Evolutionary conservation across 169 alveolate genomes (phyloP), one percentile per base, ranked within the genome.

Genomic region (Plasmodium berghei): DNA sequence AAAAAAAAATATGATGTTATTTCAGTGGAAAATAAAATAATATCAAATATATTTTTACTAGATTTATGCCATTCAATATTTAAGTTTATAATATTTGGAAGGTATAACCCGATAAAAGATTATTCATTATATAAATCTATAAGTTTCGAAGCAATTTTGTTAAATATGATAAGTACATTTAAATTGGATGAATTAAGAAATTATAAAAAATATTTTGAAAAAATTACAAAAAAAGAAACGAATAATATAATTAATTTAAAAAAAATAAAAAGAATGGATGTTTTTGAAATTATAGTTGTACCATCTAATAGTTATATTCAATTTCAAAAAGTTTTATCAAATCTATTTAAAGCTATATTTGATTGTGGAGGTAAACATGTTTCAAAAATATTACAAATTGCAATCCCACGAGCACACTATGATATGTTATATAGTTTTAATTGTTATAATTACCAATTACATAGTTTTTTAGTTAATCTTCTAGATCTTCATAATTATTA

Each of bases 341-440:
- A 52, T 40, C 56, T 86, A 0, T 86, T 86, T 20, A 86, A 86
- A 64, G 86, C 91, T 22, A 34, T 86, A 62, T 86, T 70, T 62
- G 87, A 86, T 62, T 86, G 91, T 70, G 91, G 91, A 20, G 91
- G 91, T 9, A 86, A 61, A 71, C 87, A 86, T 34, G 71, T 86
- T 48, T 86, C 91, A 1, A 59, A 59, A 55, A 70, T 86, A n/a
- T 22, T 86, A 22, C 70, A 70, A 72, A 86, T 86, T 26, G 91
- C 61, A n/a, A 40, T 73, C 4, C n/a, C 58, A 18, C 58, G 87
- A 16, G 55, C 91, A 9, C 91, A 86, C 28, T 71, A 70, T 55
- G 91, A 86, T 40, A 70, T 86, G 91, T 24, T 70, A 12, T 86
- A 86, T 58, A 86, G 59, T 46, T 71, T 86, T 14, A 86, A 86